Percentiles rank a stretch among this genome's conserved stretches.
phyloP scores from a whole-genome alignment of 202 grass and related monocot species.

The Elaeis oleifera region DNA sequence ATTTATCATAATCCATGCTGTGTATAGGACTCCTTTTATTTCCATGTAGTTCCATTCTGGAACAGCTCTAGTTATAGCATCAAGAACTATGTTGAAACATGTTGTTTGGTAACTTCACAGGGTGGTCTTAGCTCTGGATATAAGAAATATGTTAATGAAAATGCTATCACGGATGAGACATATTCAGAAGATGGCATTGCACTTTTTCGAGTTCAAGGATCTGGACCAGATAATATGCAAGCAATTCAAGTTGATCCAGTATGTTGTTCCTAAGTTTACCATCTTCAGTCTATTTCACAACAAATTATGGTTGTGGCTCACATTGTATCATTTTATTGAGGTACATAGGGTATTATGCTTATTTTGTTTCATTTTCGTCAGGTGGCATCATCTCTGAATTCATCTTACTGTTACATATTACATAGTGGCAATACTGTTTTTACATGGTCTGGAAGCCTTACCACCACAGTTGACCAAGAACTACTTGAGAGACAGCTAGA shows the following conservation, averaged over 20 bases:
- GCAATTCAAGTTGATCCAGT: conserved; percentile 92
- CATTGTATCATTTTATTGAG: too few species aligned
- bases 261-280: conserved; percentile 20
- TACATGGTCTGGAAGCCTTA: conserved; percentile 76
- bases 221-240: conserved; percentile 93
- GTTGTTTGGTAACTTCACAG: conserved; percentile 32
- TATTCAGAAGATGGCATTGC: conserved; percentile 76
- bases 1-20: conserved; percentile 17
- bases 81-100: not conserved
- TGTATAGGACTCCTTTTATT: conserved; percentile 6
- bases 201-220: conserved; percentile 79
- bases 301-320: too few species aligned
- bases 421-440: conserved; percentile 79
- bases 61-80: too few species aligned
- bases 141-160: conserved; percentile 73
- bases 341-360: too few species aligned
- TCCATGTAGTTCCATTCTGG: too few species aligned
- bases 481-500: conserved; percentile 84
- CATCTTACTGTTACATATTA: conserved; percentile 89
- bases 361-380: conserved; percentile 32
- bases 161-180: conserved; percentile 50
- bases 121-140: conserved; percentile 88
- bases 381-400: conserved; percentile 90
- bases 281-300: too few species aligned
- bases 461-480: conserved; percentile 65